phyloP scores from a whole-genome alignment of 306 rosid species.

The Mimosa bimucronata region DNA sequence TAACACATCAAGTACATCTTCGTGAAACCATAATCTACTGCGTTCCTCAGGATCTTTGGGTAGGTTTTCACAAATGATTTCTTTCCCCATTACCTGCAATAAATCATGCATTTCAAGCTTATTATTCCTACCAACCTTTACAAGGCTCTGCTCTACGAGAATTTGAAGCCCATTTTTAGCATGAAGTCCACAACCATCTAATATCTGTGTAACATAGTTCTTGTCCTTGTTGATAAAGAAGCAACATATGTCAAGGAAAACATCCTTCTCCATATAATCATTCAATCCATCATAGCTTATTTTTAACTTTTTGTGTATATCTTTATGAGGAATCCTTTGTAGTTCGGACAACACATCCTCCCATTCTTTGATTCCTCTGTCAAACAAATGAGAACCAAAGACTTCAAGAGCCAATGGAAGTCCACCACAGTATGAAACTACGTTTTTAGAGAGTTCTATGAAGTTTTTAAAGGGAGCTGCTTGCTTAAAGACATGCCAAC shows the following conservation, averaged over 20 bases:
- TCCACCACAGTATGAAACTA: background rate
- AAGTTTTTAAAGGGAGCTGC: constrained; percentile 7
- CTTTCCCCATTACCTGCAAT: constrained; percentile 38
- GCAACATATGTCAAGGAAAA: constrained; percentile 38
- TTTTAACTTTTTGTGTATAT: constrained; percentile 12
- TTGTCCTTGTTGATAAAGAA: constrained; percentile 33
- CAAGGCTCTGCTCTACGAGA: constrained; percentile 17
- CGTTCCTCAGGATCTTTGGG: background rate
- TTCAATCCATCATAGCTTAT: constrained; percentile 23
- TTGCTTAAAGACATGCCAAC: constrained; percentile 15
- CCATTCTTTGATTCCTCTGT: background rate
- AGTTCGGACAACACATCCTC: background rate
- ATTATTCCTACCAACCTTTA: constrained; percentile 9
- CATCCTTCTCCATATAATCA: background rate
- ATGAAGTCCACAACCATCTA: background rate
- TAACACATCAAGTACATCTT: constrained; percentile 26
- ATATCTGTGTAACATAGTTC: background rate
- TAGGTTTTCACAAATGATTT: constrained; percentile 9
- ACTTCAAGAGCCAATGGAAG: background rate
- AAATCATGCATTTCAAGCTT: constrained; percentile 33
- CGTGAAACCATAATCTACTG: constrained; percentile 14
- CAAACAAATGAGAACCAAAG: background rate
- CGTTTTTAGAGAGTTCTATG: background rate
- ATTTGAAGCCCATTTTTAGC: constrained; percentile 11
- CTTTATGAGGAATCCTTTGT: background rate